Evolutionary conservation across 2,329 filamentous ascomycete species (phyloP), one percentile per base, ranked within the genome.

Genomic region (Xylaria sp.): DNA sequence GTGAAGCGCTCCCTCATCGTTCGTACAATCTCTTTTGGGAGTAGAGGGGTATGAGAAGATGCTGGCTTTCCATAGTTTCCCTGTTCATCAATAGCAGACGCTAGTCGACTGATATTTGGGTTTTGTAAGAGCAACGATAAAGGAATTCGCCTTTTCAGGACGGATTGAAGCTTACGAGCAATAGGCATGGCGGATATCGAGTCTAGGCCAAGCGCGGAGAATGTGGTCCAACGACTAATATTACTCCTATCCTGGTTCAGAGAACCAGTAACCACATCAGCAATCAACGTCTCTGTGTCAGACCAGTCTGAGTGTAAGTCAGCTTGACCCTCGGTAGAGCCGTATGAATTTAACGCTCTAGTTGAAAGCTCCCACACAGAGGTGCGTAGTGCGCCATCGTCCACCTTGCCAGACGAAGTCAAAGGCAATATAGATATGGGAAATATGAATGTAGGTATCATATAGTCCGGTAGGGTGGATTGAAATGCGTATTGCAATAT

Each of bases 171-270:
- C 18, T 79, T 76, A 63, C 85, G 88, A 0, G 91, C 87, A 9
- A 97, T 80, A 0, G 86, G 82, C 70, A 97, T 97, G 0, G 92
- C 93, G 8, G 91, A 92, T 29, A 97, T 88, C 0, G 94, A 97
- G 77, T 97, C 93, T 5, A 98, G 79, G 0, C 94, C 94, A 2
- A 97, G 79, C n/a, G 86, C 88, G 64, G 91, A 90, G 69, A 97
- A 91, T 0, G 93, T 93, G 0, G 89, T 91, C 81, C 90, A 90
- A 37, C 87, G 86, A 10, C 80, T 81, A 44, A 97, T 83, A 0
- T 83, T 79, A 0, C 77, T 73, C 3, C 76, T 65, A 0, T 86
- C 75, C 0, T 88, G 76, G 0, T 80, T 76, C 1, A 91, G 82
- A 0, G 85, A 80, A 5, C 83, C 73, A 0, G 87, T 82, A 6